Evolutionary conservation across 352 stramenopile genomes (phyloP), one percentile per base, ranked within the genome.

Genomic region (Phytophthora foliorum): DNA sequence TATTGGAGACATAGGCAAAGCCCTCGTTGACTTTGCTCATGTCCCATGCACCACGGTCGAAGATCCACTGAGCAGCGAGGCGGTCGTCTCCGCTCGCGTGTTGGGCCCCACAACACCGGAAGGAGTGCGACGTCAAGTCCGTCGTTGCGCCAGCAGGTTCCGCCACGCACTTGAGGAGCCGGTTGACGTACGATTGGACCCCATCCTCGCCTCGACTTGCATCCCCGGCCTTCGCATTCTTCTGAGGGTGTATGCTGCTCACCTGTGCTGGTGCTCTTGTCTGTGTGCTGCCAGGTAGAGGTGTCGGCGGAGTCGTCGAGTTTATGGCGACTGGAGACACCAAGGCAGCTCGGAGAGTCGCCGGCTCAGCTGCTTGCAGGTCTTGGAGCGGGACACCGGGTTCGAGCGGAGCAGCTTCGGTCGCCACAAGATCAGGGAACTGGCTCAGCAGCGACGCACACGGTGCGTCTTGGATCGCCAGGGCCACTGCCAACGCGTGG

Each of bases 21-120:
- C 22, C 63, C 19, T 84, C 78, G 48, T 72, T 81, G 0, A 55
- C 74, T 0, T 52, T 63, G 3, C 21, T 69, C 63, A 80, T 64
- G 45, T 81, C 76, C 70, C 70, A 78, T 0, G 63, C 11, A 60
- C 67, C 32, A 11, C 32, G 32, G 32, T 38, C 32, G 25, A 29
- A 29, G 2, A 29, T 29, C 54, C 67, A 80, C 16, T 75, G 67
- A 4, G 61, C 41, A n/a, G 57, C 54, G 2, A 74, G 41, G 0
- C 48, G 48, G 3, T 63, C 27, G 16, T n/a, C 55, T 7, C 58
- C 63, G 46, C 80, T 76, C 0, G 63, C 57, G 27, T 80, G 61
- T 45, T 80, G 61, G 0, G 54, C 60, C 0, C 57, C 67, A 4
- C 74, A 59, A 4, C 63, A 67, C 0, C 63, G 49, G 16, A 78